Percentiles rank a stretch among this genome's conserved stretches.
These are phyloP conservation scores for Phialocephala subalpina DNA, from an alignment of 2,329 filamentous ascomycete genomes.

Conservation along the genomic window DNA sequence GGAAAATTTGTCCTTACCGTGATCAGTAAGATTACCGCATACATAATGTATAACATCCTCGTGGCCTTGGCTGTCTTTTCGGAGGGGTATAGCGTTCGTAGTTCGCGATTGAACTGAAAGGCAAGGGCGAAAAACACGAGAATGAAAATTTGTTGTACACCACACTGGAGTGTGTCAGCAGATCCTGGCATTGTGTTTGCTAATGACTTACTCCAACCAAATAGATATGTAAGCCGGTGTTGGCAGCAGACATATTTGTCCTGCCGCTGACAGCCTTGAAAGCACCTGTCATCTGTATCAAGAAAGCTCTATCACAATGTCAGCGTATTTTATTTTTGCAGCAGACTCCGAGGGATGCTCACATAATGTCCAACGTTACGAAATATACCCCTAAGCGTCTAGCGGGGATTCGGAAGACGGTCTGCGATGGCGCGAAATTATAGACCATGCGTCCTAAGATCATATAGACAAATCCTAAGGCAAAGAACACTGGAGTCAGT, in stretches of 20 bases:
- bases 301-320: constrained; percentile 32
- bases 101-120: constrained; percentile 47
- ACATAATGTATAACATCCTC: constrained; percentile 44
- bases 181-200: constrained; percentile 40
- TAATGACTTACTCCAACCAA: constrained; percentile 11
- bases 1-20: constrained; percentile 23
- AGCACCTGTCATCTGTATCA: constrained; percentile 34
- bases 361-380: constrained; percentile 41
- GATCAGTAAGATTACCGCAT: constrained; percentile 48
- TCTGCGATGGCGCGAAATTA: constrained; percentile 33
- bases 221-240: constrained; percentile 12
- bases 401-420: constrained; percentile 33
- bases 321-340: not conserved
- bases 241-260: constrained; percentile 26
- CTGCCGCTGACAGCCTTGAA: constrained; percentile 45
- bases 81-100: constrained; percentile 6
- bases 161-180: constrained; percentile 58
- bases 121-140: constrained; percentile 51
- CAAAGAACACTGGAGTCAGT: too few relatives aligned
- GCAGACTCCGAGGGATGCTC: constrained; percentile 12
- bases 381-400: constrained; percentile 36
- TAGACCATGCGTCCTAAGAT: constrained; percentile 40
- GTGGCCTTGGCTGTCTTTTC: not conserved
- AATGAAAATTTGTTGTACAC: constrained; percentile 57
- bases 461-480: constrained; percentile 38